These are phyloP conservation scores for Bothriochloa decipiens DNA, from an alignment of 176 grass and related monocot species.

Conservation along the genomic window DNA sequence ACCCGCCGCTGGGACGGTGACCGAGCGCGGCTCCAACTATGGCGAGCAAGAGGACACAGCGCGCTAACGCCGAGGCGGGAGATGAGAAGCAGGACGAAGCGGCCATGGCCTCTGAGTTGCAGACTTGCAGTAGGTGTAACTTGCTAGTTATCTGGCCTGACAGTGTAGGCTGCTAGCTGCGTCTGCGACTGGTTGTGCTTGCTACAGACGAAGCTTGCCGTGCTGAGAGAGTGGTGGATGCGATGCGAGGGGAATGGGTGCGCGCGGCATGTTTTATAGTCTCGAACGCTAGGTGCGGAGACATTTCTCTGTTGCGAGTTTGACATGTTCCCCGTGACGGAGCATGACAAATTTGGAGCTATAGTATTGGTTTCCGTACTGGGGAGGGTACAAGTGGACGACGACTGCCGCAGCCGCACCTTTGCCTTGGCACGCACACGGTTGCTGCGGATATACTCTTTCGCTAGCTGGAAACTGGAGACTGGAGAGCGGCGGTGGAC, in stretches of 20 bases:
- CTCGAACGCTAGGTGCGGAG: not conserved
- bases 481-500: not conserved
- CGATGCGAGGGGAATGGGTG: not conserved
- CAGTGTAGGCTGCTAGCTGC: too few species aligned
- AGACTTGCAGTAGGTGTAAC: too few species aligned
- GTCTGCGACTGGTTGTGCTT: not conserved
- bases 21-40: not conserved
- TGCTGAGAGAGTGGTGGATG: not conserved
- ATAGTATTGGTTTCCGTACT: not conserved
- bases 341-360: not conserved
- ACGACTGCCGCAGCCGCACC: not conserved
- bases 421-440: not conserved
- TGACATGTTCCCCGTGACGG: constrained; percentile 7
- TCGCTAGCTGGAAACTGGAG: not conserved
- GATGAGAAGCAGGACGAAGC: not conserved
- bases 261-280: not conserved
- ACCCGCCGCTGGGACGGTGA: not conserved
- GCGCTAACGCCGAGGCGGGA: not conserved
- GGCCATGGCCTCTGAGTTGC: not conserved
- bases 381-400: not conserved
- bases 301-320: not conserved
- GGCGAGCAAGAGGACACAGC: not conserved
- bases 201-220: not conserved
- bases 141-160: too few species aligned
- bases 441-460: not conserved